These are phyloP conservation scores for Colletotrichum tropicicola DNA, from an alignment of 2,329 filamentous ascomycete genomes.

Conservation along the genomic window DNA sequence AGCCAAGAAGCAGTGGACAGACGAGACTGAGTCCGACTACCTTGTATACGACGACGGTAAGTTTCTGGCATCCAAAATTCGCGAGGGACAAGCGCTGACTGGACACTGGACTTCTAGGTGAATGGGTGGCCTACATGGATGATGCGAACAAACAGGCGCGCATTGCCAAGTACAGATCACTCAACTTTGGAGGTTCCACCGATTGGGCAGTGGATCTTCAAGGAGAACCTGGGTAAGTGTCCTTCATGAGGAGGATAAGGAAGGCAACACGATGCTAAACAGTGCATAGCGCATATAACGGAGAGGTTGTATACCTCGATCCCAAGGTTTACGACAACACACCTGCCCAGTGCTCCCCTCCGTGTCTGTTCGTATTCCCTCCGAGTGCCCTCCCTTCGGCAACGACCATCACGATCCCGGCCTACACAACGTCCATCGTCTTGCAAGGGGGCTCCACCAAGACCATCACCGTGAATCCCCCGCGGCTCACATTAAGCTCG, in stretches of 20 bases:
- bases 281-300: too few relatives aligned
- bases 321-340: neutral
- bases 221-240: neutral
- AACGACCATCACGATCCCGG: neutral
- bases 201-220: constrained; percentile 46
- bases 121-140: constrained; percentile 45
- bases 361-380: neutral
- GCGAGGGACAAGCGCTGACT: constrained; percentile 29
- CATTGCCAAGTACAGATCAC: constrained; percentile 26
- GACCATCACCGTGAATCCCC: neutral
- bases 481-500: neutral
- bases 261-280: too few relatives aligned
- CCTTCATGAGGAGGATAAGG: too few relatives aligned
- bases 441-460: neutral
- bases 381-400: neutral
- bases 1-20: neutral
- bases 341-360: neutral
- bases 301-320: neutral
- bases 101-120: neutral
- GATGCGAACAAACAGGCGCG: constrained; percentile 36
- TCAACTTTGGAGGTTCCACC: constrained; percentile 39
- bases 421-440: neutral
- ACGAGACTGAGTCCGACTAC: neutral
- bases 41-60: constrained; percentile 42
- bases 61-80: too few relatives aligned